Evolutionary conservation across 139 green algal genomes (phyloP), one percentile per base, ranked within the genome.

Genomic region (Chloropicon primus): DNA sequence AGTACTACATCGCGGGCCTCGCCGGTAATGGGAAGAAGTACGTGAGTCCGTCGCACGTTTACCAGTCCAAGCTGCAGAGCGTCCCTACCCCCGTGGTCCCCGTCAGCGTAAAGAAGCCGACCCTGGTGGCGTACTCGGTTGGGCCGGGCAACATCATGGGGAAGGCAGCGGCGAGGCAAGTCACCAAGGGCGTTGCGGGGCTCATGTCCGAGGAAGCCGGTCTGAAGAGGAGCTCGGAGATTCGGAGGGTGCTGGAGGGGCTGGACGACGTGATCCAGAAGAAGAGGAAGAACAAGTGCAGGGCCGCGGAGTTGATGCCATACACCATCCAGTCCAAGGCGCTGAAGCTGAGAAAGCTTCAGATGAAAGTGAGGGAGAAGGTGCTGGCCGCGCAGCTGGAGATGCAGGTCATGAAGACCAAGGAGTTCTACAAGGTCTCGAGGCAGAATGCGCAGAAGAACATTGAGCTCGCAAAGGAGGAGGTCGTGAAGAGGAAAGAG

Each of bases 311-410:
- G 41, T 5, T 62, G 10, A 62, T 62, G 10, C 10, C 41, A 17
- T 62, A 62, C 41, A n/a, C 41, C 10, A 62, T 62, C 41, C 41
- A 62, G 41, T 62, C 41, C 41, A 62, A 62, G 41, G 41, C 41
- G 41, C 41, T 85, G 26, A 53, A 90, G 81, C 62, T 81, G 72
- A 78, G 74, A 26, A 80, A 78, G 29, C 74, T 91, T 71, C 71
- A 73, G 28, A 75, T 87, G 72, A 25, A 87, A 22, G 83, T 89
- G 22, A 85, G 80, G 54, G 76, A 25, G n/a, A 81, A 75, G 73
- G 72, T 74, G 21, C 82, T 90, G 62, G 26, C 62, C 1, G 87
- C 77, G 0, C 80, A 80, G 26, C 78, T 83, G 72, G 77, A 86
- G 21, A 82, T 82, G 28, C 77, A 77, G n/a, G 80, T 80, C 0